Percentiles rank a stretch among this genome's conserved stretches.
These are phyloP conservation scores for Hemerocallis citrina DNA, from an alignment of 106 monocot genomes.

Conservation along the genomic window DNA sequence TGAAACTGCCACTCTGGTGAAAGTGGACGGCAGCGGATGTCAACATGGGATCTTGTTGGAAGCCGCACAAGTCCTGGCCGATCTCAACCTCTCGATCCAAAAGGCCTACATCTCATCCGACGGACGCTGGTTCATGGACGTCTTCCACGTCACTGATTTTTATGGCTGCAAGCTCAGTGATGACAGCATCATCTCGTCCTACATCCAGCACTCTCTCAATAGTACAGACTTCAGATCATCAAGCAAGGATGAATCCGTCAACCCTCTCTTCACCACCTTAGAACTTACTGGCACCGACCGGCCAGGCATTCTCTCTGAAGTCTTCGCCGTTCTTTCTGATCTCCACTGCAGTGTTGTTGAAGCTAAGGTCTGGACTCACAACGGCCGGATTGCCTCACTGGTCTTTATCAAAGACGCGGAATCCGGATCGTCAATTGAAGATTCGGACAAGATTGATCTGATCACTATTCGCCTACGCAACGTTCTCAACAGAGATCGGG, in stretches of 20 bases:
- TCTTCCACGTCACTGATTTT: constrained; percentile 36
- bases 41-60: no score
- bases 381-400: constrained; percentile 25
- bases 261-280: constrained; percentile 10
- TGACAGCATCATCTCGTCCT: constrained; percentile 18
- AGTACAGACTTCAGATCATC: no score
- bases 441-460: constrained; percentile 7
- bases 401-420: constrained; percentile 16
- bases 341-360: constrained; percentile 20
- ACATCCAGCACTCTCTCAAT: neutral
- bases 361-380: constrained; percentile 41
- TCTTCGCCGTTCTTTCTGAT: constrained; percentile 32
- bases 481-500: constrained; percentile 9
- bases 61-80: no score
- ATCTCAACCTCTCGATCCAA: constrained; percentile 4
- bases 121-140: constrained; percentile 9
- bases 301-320: constrained; percentile 30
- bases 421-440: constrained; percentile 1
- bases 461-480: constrained; percentile 1
- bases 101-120: constrained; percentile 54
- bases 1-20: constrained; percentile 3
- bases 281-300: constrained; percentile 39
- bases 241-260: neutral
- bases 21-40: neutral
- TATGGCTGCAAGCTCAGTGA: constrained; percentile 28